A percentile compares a stretch with the other conserved stretches of the same genome.
Evolutionary conservation across 2,329 filamentous ascomycete species (phyloP).

Genomic region (Fusarium caatingaense): DNA sequence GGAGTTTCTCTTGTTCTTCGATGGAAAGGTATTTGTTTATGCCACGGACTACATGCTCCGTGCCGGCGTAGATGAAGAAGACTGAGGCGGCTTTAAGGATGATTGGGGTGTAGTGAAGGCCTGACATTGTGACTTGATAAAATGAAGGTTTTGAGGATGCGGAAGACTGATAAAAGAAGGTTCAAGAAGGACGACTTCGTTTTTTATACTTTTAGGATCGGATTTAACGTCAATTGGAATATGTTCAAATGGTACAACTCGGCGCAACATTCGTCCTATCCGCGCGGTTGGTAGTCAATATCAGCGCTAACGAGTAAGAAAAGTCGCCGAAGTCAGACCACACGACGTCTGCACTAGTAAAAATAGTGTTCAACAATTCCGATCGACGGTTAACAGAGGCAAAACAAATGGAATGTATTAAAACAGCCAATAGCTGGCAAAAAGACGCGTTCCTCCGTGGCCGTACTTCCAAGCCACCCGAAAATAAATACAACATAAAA

Average conservation of each 20-base stretch:
- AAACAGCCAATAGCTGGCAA: not conserved
- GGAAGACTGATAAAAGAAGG: fast-evolving
- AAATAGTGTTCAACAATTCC: too few species aligned
- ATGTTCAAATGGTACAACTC: not conserved
- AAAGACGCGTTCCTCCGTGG: not conserved
- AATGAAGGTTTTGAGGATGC: not conserved
- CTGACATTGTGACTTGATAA: not conserved
- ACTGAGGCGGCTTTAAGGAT: not conserved
- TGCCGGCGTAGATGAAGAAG: not conserved
- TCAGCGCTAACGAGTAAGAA: not conserved
- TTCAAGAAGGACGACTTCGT: fast-evolving
- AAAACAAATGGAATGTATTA: not conserved
- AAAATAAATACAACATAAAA: conserved; percentile 1
- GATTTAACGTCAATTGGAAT: fast-evolving
- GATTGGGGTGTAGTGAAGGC: not conserved
- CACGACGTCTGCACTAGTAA: too few species aligned
- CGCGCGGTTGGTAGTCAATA: not conserved
- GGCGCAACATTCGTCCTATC: not conserved
- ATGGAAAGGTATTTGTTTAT: not conserved
- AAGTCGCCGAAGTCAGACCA: conserved; percentile 1
- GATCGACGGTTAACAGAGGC: too few species aligned
- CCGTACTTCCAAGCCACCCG: not conserved
- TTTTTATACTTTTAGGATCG: not conserved
- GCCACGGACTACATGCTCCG: not conserved
- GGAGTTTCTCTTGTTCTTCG: not conserved